phyloP scores from a whole-genome alignment of 805 yeast species.

The Candida tallmaniae region DNA sequence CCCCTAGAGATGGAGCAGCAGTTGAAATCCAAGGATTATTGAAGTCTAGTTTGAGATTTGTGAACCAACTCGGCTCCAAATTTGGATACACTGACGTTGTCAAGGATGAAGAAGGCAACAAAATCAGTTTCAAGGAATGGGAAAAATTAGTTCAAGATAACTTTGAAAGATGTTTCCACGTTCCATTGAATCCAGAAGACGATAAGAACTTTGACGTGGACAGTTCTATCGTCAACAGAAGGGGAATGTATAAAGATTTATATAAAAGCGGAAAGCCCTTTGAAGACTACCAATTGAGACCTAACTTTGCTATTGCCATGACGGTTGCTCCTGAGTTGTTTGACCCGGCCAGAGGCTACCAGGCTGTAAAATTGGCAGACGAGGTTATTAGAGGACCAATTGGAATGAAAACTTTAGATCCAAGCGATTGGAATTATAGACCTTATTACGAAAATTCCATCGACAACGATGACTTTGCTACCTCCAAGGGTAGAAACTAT shows the following conservation, averaged over 20 bases:
- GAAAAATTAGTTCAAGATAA: slow-evolving; percentile 59
- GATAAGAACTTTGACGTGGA: slow-evolving; percentile 64
- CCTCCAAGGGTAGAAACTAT: slow-evolving; percentile 92
- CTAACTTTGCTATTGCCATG: slow-evolving; percentile 91
- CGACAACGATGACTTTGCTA: slow-evolving; percentile 83
- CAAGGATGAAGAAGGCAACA: slow-evolving; percentile 49
- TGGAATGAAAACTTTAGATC: slow-evolving; percentile 91
- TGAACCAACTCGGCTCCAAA: slow-evolving; percentile 54
- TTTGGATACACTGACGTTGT: slow-evolving; percentile 58
- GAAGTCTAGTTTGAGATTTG: slow-evolving; percentile 81
- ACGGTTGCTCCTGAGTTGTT: slow-evolving; percentile 94
- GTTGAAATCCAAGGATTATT: slow-evolving; percentile 85
- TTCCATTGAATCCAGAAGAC: slow-evolving; percentile 62
- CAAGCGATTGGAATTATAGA: slow-evolving; percentile 84
- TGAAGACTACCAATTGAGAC: slow-evolving; percentile 91
- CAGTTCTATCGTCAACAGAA: slow-evolving; percentile 65
- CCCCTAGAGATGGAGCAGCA: slow-evolving; percentile 97
- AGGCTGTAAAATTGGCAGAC: slow-evolving; percentile 74
- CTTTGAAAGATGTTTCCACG: slow-evolving; percentile 75
- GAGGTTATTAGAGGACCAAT: slow-evolving; percentile 74
- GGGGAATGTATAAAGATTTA: slow-evolving; percentile 92
- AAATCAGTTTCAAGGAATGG: slow-evolving; percentile 65
- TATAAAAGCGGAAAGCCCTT: slow-evolving; percentile 77
- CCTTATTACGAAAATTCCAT: slow-evolving; percentile 82
- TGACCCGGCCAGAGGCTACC: slow-evolving; percentile 51